Conservation (phyloP, 2,329 filamentous ascomycete genomes). For the Aureobasidium zeae region DNA sequence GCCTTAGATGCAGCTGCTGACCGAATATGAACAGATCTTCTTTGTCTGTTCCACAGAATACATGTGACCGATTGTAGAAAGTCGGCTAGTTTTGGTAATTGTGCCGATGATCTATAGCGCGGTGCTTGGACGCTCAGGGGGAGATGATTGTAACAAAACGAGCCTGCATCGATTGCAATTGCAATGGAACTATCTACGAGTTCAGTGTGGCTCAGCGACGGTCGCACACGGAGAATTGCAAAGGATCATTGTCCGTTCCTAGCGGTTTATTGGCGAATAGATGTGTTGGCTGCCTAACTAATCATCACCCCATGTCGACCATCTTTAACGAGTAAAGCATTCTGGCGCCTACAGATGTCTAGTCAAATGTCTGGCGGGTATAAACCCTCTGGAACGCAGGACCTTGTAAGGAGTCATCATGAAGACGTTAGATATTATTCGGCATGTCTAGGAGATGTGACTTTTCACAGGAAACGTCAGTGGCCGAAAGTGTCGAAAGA, state of each 20-base stretch:
- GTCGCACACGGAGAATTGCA: neutral
- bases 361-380: neutral
- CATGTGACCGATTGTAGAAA: neutral
- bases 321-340: neutral
- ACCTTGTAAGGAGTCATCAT: neutral
- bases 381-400: neutral
- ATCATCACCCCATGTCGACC: too few relatives aligned
- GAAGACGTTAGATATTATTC: too few relatives aligned
- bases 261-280: too few relatives aligned
- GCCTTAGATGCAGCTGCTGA: constrained; percentile 6
- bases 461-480: neutral
- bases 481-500: neutral
- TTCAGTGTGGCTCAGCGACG: too few relatives aligned
- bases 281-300: too few relatives aligned
- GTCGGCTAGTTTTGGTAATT: neutral
- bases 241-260: too few relatives aligned
- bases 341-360: neutral
- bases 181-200: too few relatives aligned
- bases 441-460: neutral
- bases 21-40: neutral
- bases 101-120: neutral
- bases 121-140: neutral
- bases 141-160: too few relatives aligned
- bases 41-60: neutral
- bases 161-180: neutral